Percentiles rank a stretch among this genome's conserved stretches.
Conservation (phyloP, 73 alveolate genomes). For the Paramecium bursaria region DNA sequence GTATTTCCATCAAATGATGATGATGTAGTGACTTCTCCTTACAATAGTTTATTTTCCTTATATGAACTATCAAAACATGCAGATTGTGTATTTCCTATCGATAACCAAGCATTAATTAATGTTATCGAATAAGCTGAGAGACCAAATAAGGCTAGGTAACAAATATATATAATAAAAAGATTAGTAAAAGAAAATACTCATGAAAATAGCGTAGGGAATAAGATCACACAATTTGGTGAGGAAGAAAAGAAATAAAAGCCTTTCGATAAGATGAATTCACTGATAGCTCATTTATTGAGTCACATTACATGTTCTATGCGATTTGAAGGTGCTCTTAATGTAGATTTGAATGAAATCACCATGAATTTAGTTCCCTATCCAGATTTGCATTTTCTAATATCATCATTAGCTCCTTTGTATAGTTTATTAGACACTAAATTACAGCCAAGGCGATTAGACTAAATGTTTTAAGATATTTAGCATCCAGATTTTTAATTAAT, state of each 20-base stretch:
- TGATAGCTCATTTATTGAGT: conserved; percentile 97
- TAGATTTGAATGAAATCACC: conserved; percentile 99
- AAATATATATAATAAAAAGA: too few relatives aligned
- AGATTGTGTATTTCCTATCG: conserved; percentile 82
- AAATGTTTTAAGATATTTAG: conserved; percentile 93
- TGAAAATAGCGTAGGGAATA: conserved; percentile 65
- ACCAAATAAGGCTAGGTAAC: conserved; percentile 62
- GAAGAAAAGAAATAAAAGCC: conserved; percentile 85
- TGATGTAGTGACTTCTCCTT: conserved; percentile 99
- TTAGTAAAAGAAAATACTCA: conserved; percentile 74
- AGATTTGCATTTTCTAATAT: conserved; percentile 95
- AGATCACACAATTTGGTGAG: conserved; percentile 63
- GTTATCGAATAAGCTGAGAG: conserved; percentile 88
- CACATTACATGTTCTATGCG: conserved; percentile 99
- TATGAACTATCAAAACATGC: conserved; percentile 93
- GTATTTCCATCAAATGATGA: conserved; percentile 99
- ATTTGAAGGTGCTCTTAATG: conserved; percentile 99
- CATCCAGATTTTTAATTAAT: conserved; percentile 91
- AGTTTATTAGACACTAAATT: conserved; percentile 91
- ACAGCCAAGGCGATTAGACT: conserved; percentile 97
- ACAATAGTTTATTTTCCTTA: conserved; percentile 96
- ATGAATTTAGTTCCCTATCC: conserved; percentile 99
- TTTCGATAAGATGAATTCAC: conserved; percentile 96
- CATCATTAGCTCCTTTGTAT: conserved; percentile 97
- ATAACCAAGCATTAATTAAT: conserved; percentile 95